phyloP scores from a whole-genome alignment of 371 early-diverging fungal genomes.

The Mucor irregularis region DNA sequence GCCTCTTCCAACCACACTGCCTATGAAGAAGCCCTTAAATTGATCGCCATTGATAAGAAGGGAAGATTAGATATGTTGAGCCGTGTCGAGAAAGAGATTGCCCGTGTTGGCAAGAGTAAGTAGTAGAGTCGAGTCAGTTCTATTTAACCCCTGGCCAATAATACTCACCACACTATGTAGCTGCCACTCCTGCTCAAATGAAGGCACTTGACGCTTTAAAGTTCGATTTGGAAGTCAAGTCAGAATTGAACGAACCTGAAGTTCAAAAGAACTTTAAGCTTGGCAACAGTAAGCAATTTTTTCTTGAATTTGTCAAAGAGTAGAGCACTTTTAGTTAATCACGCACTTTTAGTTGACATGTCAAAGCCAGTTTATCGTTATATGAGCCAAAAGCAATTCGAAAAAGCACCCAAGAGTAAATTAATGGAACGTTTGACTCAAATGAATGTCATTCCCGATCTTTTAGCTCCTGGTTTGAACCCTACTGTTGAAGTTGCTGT shows the following conservation, averaged over 20 bases:
- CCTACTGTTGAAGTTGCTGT: slow-evolving; percentile 56
- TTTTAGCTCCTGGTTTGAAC: slow-evolving; percentile 55
- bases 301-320: neutral
- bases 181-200: slow-evolving; percentile 48
- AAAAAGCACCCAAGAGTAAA: slow-evolving; percentile 59
- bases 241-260: slow-evolving; percentile 72
- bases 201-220: slow-evolving; percentile 56
- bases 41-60: slow-evolving; percentile 66
- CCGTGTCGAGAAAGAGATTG: slow-evolving; percentile 50
- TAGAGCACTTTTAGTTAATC: neutral
- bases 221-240: slow-evolving; percentile 68
- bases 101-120: slow-evolving; percentile 53
- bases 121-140: too few relatives aligned
- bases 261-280: slow-evolving; percentile 67
- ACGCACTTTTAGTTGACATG: slow-evolving; percentile 57
- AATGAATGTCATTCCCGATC: slow-evolving; percentile 82
- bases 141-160: neutral
- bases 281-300: slow-evolving; percentile 45
- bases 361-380: slow-evolving; percentile 72
- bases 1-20: slow-evolving; percentile 45
- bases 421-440: slow-evolving; percentile 75
- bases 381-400: slow-evolving; percentile 66
- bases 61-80: slow-evolving; percentile 59
- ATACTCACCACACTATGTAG: slow-evolving; percentile 2
- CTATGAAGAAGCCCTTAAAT: slow-evolving; percentile 76